Evolutionary conservation across 2,329 filamentous ascomycete genomes (phyloP), one percentile per base, ranked within the genome.

Genomic region (Calonectria pteridis): DNA sequence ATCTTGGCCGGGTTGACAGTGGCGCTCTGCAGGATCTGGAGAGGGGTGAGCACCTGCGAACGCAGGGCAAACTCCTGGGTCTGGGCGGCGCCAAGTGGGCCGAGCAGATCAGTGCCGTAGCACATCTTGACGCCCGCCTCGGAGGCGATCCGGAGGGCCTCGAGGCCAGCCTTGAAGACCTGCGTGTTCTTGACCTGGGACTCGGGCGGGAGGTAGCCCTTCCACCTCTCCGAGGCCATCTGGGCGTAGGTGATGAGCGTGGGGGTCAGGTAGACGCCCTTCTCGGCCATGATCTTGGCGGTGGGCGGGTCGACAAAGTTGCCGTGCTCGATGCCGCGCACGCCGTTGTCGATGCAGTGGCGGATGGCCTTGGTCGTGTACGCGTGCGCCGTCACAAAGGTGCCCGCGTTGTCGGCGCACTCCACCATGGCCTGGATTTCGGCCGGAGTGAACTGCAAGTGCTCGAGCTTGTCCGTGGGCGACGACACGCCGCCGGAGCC

Each of bases 311-410:
- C 83, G 55, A 87, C 73, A 43, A 87, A 78, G 73, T 86, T 88
- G 1, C 86, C 85, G 72, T 88, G 82, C 83, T 69, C 86, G 83
- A 91, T 91, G 0, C 88, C 88, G n/a, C 77, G 83, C 0, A 89
- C 89, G n/a, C 75, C 75, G 13, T 74, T 75, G n/a, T 65, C 55
- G 18, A 77, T 75, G 1, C 88, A 89, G 71, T 91, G 89, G 3
- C 86, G 84, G 46, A 92, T 91, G 0, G 89, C 87, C 53, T 83
- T 79, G 0, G 88, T 85, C 0, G 89, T 91, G 77, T 92, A 91
- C 0, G 89, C 88, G 76, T 92, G 90, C 4, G 88, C 87, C 0
- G 89, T 91, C 3, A 91, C 89, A 75, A 87, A 90, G 0, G 88
- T 91, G 2, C 85, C 85, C 3, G 84, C 82, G 72, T 89, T 87